phyloP scores from a whole-genome alignment of 768 basidiomycete genomes.

The Termitomyces heimii region DNA sequence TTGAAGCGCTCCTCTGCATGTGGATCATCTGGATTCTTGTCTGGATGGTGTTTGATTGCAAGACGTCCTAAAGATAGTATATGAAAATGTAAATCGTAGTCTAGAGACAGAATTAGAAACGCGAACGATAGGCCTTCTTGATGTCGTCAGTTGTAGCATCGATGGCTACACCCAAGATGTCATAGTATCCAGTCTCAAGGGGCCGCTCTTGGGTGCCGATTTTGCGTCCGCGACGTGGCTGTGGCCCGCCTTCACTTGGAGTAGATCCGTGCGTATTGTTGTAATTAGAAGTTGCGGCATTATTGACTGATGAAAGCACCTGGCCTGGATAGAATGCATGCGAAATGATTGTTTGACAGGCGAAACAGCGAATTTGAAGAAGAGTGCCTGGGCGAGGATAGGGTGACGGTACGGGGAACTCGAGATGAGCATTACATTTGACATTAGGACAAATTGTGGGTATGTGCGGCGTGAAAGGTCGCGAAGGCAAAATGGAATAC shows the following conservation, averaged over 20 bases:
- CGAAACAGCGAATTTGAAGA: conserved; percentile 65
- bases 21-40: conserved; percentile 89
- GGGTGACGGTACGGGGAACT: conserved; percentile 64
- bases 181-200: conserved; percentile 88
- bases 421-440: conserved; percentile 47
- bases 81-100: not conserved
- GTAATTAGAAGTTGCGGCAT: not conserved
- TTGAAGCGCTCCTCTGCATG: conserved; percentile 86
- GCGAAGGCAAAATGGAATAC: conserved; percentile 52
- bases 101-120: not conserved
- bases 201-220: conserved; percentile 88
- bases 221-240: conserved; percentile 54
- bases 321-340: conserved; percentile 69
- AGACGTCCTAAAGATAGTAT: conserved; percentile 47
- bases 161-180: conserved; percentile 70
- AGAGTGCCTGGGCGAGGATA: conserved; percentile 49
- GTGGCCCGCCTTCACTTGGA: conserved; percentile 18
- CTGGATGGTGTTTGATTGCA: conserved; percentile 88
- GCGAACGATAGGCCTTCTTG: conserved; percentile 86
- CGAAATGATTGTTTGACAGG: conserved; percentile 52
- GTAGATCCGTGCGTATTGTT: conserved; percentile 15
- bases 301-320: conserved; percentile 27
- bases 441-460: conserved; percentile 49
- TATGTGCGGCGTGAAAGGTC: conserved; percentile 63
- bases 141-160: conserved; percentile 79